Evolutionary conservation across 106 monocot genomes (phyloP).

Genomic region (Allium sativum): DNA sequence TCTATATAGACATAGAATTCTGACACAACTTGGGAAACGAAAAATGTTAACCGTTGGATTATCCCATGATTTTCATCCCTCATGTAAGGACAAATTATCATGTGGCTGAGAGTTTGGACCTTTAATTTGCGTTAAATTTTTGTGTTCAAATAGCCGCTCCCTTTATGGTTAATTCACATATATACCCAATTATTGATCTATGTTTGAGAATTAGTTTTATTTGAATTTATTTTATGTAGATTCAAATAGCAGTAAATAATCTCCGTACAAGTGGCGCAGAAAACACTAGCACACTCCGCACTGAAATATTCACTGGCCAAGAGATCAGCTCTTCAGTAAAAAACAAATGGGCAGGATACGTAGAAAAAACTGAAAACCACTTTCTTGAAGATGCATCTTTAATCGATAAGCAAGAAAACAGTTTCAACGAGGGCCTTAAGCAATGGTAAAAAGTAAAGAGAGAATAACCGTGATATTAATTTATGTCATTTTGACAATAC

Average conservation of each 20-base stretch:
- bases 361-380: constrained; percentile 48
- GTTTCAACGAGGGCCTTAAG: constrained; percentile 33
- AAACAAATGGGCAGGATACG: constrained; percentile 35
- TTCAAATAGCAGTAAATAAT: constrained; percentile 50
- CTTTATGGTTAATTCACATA: no score
- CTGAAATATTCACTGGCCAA: constrained; percentile 35
- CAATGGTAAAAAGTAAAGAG: constrained; percentile 39
- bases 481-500: neutral
- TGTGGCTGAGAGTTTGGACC: no score
- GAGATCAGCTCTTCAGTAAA: constrained; percentile 37
- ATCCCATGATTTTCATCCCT: no score
- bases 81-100: no score
- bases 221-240: constrained; percentile 23
- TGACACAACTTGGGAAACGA: no score
- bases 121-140: no score
- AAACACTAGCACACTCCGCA: constrained; percentile 32
- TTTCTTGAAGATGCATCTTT: constrained; percentile 29
- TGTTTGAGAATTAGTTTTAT: neutral
- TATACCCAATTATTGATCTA: neutral
- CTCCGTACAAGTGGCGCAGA: constrained; percentile 36
- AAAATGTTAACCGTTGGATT: no score
- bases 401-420: constrained; percentile 24
- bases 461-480: neutral
- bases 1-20: no score
- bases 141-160: no score